Percentiles rank a stretch among this genome's conserved stretches.
These are phyloP conservation scores for maize (Zea mays) DNA, from an alignment of 176 grass and related monocot genomes.

Conservation along the genomic window DNA sequence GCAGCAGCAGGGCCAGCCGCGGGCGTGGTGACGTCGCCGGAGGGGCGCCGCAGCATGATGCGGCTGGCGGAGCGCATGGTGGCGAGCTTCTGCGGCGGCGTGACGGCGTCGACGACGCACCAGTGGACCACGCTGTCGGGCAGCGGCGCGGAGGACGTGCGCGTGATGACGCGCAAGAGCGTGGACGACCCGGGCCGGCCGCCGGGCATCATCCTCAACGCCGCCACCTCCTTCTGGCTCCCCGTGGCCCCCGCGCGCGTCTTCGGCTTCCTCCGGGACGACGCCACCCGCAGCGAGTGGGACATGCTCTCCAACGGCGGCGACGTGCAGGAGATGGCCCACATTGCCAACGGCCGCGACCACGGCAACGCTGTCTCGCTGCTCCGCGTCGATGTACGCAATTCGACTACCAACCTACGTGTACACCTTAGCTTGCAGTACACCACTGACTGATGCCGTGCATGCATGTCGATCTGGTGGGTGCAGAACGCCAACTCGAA, in stretches of 20 bases:
- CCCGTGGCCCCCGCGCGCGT: constrained; percentile 50
- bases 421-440: too few species aligned
- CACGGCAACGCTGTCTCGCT: constrained; percentile 81
- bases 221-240: constrained; percentile 88
- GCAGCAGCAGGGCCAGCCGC: constrained; percentile 4
- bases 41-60: constrained; percentile 73
- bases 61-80: constrained; percentile 83
- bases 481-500: constrained; percentile 68
- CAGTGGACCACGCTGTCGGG: constrained; percentile 81
- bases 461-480: neutral
- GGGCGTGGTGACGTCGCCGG: constrained; percentile 53
- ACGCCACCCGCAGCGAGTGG: constrained; percentile 77
- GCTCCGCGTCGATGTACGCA: constrained; percentile 60
- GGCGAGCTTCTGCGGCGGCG: constrained; percentile 75
- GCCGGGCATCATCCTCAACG: constrained; percentile 77
- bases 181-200: constrained; percentile 76
- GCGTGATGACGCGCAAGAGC: constrained; percentile 78
- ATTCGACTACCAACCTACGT: too few species aligned
- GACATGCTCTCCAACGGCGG: constrained; percentile 82
- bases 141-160: constrained; percentile 66
- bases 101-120: constrained; percentile 69
- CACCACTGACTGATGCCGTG: too few species aligned
- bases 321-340: constrained; percentile 79
- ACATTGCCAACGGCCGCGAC: constrained; percentile 72
- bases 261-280: constrained; percentile 72